Evolutionary conservation across 2,329 filamentous ascomycete genomes (phyloP), one percentile per base, ranked within the genome.

Genomic region (Trichophyton simii): DNA sequence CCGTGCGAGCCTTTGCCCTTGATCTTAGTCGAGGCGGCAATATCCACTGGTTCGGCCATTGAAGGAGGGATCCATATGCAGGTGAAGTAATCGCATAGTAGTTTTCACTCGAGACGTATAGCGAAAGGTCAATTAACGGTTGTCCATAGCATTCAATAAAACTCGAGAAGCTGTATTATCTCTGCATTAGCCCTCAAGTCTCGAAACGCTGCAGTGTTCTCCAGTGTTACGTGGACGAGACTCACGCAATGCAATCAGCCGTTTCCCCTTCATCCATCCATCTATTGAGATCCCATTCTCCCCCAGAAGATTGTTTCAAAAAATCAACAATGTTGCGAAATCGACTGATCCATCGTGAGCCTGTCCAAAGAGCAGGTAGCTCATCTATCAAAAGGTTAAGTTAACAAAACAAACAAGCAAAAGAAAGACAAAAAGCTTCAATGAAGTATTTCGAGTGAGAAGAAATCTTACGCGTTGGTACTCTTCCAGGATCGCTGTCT

Each of bases 101-200:
- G 77, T 97, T 96, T 65, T 90, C 84, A 62, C 87, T 89, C 36
- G 91, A 94, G 65, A 94, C 87, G 73, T 95, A 97, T 67, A 97
- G 86, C 59, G 86, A 91, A 62, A 96, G 84, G 68, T 95, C 88
- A 68, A 96, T 73, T 63, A 97, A 82, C 36, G 87, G 84, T 58
- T 86, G 84, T n/a, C 87, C 89, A 62, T 87, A 85, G 28, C 85
- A 82, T 71, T 85, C 80, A 66, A 96, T 77, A 73, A 91, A 91
- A 64, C 88, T 82, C 41, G 83, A 78, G 74, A 75, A 76, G 22
- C 73, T 73, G 64, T 42, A 59, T 36, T 38, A n/a, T 42, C 15
- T 18, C 41, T 15, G 15, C 11, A 20, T 54, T 54, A 54, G 50
- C 15, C 22, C 11, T 25, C 22, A 34, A n/a, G 2, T 34, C 6